Percentiles rank a stretch among this genome's conserved stretches.
These are phyloP conservation scores for Candida parachauliodes DNA, from an alignment of 805 yeast species.

Conservation along the genomic window DNA sequence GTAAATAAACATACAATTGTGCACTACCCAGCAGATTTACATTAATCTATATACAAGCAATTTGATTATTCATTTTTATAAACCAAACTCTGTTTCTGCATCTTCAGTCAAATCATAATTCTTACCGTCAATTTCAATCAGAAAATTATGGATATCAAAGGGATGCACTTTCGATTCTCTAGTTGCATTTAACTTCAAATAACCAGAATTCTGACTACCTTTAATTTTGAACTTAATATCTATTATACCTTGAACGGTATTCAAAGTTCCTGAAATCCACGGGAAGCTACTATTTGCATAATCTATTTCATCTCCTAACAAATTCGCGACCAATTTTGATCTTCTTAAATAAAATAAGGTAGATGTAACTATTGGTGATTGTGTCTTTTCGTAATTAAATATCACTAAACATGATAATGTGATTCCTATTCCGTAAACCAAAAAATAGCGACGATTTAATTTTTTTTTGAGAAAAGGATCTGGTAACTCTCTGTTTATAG, in stretches of 20 bases:
- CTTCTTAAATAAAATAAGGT: conserved; percentile 83
- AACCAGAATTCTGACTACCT: conserved; percentile 58
- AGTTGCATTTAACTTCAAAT: conserved; percentile 65
- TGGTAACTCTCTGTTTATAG: conserved; percentile 78
- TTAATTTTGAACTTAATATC: conserved; percentile 67
- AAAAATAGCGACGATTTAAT: conserved; percentile 52
- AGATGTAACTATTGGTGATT: conserved; percentile 84
- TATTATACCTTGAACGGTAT: conserved; percentile 78
- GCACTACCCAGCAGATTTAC: too few species aligned
- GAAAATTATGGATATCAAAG: conserved; percentile 32
- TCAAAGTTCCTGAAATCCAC: conserved; percentile 83
- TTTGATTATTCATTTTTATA: conserved; percentile 5
- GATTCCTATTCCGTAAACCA: conserved; percentile 38
- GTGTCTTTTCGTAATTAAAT: conserved; percentile 89
- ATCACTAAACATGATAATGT: conserved; percentile 49
- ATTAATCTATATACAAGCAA: conserved; percentile 4
- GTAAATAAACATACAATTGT: too few species aligned
- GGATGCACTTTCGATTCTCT: conserved; percentile 55
- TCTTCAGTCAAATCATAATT: conserved; percentile 12
- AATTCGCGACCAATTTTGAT: conserved; percentile 56
- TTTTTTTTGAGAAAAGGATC: conserved; percentile 62
- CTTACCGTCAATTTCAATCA: conserved; percentile 23
- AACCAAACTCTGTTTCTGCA: conserved; percentile 10
- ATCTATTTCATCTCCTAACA: conserved; percentile 72
- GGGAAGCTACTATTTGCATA: conserved; percentile 73